Percentiles rank a stretch among this genome's conserved stretches.
Evolutionary conservation across 495 filamentous ascomycete genomes (phyloP).

Genomic region (Letharia columbiana): DNA sequence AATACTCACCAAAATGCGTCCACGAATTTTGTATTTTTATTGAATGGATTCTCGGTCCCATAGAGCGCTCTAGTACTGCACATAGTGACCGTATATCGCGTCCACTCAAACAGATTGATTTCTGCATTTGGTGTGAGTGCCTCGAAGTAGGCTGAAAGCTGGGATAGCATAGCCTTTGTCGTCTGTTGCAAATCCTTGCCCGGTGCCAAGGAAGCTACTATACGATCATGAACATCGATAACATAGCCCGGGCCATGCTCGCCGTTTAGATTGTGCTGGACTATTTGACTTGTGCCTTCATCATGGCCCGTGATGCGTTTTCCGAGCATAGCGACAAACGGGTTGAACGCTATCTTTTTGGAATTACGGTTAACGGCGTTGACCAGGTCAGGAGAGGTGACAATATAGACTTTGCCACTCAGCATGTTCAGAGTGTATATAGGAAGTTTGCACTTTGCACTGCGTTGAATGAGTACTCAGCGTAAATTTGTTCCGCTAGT

Average conservation of each 20-base stretch:
- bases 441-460: slow-evolving; percentile 26
- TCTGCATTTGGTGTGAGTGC: not conserved
- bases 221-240: slow-evolving; percentile 13
- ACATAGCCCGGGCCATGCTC: slow-evolving; percentile 14
- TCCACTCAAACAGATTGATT: slow-evolving; percentile 28
- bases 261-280: slow-evolving; percentile 16
- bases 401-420: slow-evolving; percentile 37
- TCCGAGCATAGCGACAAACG: slow-evolving; percentile 24
- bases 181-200: slow-evolving; percentile 12
- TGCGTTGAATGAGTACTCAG: not conserved
- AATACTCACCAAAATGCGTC: slow-evolving; percentile 33
- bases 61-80: slow-evolving; percentile 38
- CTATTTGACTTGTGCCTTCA: slow-evolving; percentile 9
- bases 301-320: slow-evolving; percentile 17
- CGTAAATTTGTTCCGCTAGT: not conserved
- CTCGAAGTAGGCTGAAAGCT: slow-evolving; percentile 3
- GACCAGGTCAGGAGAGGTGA: slow-evolving; percentile 37
- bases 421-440: slow-evolving; percentile 40
- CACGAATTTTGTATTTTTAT: slow-evolving; percentile 28
- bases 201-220: slow-evolving; percentile 4
- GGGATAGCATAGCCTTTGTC: slow-evolving; percentile 9
- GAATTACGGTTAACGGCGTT: slow-evolving; percentile 36
- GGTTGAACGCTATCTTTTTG: slow-evolving; percentile 37
- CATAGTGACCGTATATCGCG: slow-evolving; percentile 36
- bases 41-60: slow-evolving; percentile 29